Percentiles rank a stretch among this genome's conserved stretches.
These are phyloP conservation scores for Monosporozyma aquatica DNA, from an alignment of 805 yeast species.

Conservation along the genomic window DNA sequence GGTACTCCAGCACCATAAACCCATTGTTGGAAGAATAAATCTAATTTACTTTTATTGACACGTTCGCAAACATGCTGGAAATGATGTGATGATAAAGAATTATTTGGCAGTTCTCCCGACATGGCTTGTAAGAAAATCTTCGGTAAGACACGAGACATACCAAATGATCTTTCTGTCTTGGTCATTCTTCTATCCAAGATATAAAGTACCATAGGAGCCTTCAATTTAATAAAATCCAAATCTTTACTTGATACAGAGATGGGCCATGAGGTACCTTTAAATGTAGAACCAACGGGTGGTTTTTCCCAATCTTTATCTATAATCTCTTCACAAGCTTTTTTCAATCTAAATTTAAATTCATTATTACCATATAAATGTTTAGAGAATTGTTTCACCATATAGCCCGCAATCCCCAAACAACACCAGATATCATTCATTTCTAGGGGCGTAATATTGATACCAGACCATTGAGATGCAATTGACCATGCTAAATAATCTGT, in stretches of 20 bases:
- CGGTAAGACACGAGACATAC: slow-evolving; percentile 83
- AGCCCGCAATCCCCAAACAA: slow-evolving; percentile 73
- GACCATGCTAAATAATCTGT: slow-evolving; percentile 64
- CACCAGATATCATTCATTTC: slow-evolving; percentile 81
- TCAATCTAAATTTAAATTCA: slow-evolving; percentile 66
- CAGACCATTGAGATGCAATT: slow-evolving; percentile 86
- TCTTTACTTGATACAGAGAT: slow-evolving; percentile 34
- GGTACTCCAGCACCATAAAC: slow-evolving; percentile 85
- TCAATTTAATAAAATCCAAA: slow-evolving; percentile 59
- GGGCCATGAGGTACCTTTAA: slow-evolving; percentile 26
- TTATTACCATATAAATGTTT: slow-evolving; percentile 71
- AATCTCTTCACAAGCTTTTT: slow-evolving; percentile 52
- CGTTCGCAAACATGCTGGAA: slow-evolving; percentile 92
- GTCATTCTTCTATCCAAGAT: slow-evolving; percentile 90
- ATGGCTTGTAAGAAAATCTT: slow-evolving; percentile 86
- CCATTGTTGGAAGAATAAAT: slow-evolving; percentile 87
- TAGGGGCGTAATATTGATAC: slow-evolving; percentile 79
- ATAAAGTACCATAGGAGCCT: slow-evolving; percentile 77
- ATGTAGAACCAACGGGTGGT: slow-evolving; percentile 72
- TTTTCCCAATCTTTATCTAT: slow-evolving; percentile 69
- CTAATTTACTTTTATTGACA: slow-evolving; percentile 79
- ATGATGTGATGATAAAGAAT: slow-evolving; percentile 69
- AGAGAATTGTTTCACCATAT: slow-evolving; percentile 68
- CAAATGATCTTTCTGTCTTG: slow-evolving; percentile 89
- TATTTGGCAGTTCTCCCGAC: slow-evolving; percentile 83